Base-by-base conservation (phyloP, 805 yeast species). In the Candida corydali region DNA sequence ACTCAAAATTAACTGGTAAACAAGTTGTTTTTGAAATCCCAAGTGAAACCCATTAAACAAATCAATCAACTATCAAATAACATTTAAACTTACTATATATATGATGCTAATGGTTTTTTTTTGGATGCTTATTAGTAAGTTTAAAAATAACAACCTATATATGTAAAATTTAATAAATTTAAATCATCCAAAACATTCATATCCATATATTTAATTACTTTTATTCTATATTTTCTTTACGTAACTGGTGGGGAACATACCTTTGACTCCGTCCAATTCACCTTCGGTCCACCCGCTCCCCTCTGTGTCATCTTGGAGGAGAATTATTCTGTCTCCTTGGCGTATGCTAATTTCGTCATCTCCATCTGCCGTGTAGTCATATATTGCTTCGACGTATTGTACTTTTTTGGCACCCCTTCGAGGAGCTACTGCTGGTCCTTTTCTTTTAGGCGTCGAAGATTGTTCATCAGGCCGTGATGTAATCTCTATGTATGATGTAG, bases 1-100 rank as follows among this genome's bases (percentile, higher is more conserved):
- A 91, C 95, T 76, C 76, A 76, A 91, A 91, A 80, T 86, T 91
- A 75, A 91, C 98, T 65, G 98, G 98, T 78, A 91, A 93, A 83
- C 95, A 89, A 76, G 96, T 93, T 76, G 93, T 88, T 62, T 91
- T 91, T 69, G 98, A 91, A 83, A 86, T 91, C 65, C 73, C 73
- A 56, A 65, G 69, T 58, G 72, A 67, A 54, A 59, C 56, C 44
- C 61, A 61, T 63, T 63, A 64, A 60, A 48, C 46, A 12, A 20
- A 24, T 17, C 3, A 23, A 8, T 15, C 10, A 15, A 18, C 17
- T 15, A 18, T 19, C 8, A 8, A 29, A 29, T 8, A 29, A 8
- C 8, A 4, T 29, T 9, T 5, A 29, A 10, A 6, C 23, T 20
- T 20, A 20, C 23, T 20, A 18, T n/a, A n/a, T n/a, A n/a, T n/a